phyloP scores from a whole-genome alignment of 139 green algal species.

The Chlamydomonas sphaeroides region DNA sequence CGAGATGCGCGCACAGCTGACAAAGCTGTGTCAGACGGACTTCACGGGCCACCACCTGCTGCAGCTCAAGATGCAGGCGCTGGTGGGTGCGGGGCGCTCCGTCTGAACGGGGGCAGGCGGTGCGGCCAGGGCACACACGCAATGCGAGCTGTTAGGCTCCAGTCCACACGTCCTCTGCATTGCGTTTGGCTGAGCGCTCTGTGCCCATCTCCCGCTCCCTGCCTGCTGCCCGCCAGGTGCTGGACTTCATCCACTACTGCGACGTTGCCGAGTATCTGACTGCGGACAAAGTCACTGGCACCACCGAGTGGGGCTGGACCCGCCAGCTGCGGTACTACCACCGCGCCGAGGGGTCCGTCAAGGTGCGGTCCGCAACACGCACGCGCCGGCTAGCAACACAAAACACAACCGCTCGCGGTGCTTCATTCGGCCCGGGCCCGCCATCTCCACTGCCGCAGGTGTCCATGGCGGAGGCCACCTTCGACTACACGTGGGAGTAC shows the following conservation, averaged over 20 bases:
- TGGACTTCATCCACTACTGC: slow-evolving; percentile 86
- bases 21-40: slow-evolving; percentile 65
- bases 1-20: slow-evolving; percentile 65
- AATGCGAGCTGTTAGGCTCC: no score
- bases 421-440: not conserved
- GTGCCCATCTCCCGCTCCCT: not conserved
- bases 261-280: slow-evolving; percentile 78
- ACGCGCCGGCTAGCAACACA: not conserved
- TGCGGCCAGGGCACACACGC: no score
- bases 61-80: slow-evolving; percentile 82
- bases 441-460: slow-evolving; percentile 48
- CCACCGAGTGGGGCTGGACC: slow-evolving; percentile 76
- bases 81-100: slow-evolving; percentile 7
- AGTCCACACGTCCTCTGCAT: no score
- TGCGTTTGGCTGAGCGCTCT: not conserved
- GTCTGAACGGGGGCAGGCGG: no score
- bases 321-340: slow-evolving; percentile 81
- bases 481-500: slow-evolving; percentile 88
- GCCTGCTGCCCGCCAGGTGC: slow-evolving; percentile 40
- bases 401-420: not conserved
- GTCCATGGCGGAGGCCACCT: slow-evolving; percentile 74
- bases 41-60: slow-evolving; percentile 69
- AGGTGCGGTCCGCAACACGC: not conserved
- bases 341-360: slow-evolving; percentile 31
- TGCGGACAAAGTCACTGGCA: slow-evolving; percentile 33